These are phyloP conservation scores for Hirschioporus abietinus DNA, from an alignment of 768 basidiomycete genomes.

Conservation along the genomic window DNA sequence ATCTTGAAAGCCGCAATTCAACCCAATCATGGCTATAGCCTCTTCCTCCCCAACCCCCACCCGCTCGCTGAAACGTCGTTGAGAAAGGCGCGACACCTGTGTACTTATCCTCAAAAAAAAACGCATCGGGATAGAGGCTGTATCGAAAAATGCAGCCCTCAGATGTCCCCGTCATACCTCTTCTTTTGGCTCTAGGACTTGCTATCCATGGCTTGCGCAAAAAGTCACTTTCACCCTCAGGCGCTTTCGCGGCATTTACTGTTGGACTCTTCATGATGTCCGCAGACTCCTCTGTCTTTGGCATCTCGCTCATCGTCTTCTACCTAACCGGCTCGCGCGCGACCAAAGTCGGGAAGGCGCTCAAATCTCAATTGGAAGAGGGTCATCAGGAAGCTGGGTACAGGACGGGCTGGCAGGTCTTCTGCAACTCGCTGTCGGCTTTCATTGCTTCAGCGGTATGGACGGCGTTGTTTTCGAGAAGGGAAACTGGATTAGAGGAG, in stretches of 20 bases:
- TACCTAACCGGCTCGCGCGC: conserved; percentile 79
- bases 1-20: too few relatives aligned
- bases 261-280: conserved; percentile 73
- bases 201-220: conserved; percentile 67
- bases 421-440: conserved; percentile 73
- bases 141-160: conserved; percentile 4
- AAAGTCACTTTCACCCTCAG: conserved; percentile 70
- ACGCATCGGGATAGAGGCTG: too few relatives aligned
- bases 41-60: too few relatives aligned
- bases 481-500: conserved; percentile 5
- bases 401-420: conserved; percentile 73
- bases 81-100: too few relatives aligned
- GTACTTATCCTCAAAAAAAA: too few relatives aligned
- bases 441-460: conserved; percentile 55
- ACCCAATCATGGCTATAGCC: too few relatives aligned
- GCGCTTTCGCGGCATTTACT: conserved; percentile 69
- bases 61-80: too few relatives aligned
- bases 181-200: conserved; percentile 47
- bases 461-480: conserved; percentile 53
- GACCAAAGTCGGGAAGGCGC: conserved; percentile 78
- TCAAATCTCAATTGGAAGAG: conserved; percentile 73
- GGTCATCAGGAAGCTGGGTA: conserved; percentile 73
- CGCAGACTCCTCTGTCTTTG: conserved; percentile 60
- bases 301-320: conserved; percentile 63
- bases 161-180: conserved; percentile 34